phyloP scores from a whole-genome alignment of 345 rosid species.

The Combretum micranthum region DNA sequence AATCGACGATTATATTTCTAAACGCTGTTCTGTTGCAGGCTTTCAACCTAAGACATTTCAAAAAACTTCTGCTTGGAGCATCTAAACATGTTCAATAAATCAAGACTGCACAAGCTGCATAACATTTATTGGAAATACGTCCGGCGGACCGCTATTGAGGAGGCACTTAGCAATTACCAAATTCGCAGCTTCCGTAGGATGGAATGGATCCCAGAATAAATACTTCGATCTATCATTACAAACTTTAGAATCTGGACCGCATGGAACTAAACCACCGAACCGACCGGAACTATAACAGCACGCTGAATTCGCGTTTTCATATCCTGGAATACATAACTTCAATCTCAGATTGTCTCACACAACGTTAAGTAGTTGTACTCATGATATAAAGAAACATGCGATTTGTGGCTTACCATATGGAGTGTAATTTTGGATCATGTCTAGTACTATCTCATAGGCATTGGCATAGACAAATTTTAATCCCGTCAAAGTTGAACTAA shows the following conservation, averaged over 20 bases:
- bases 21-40: no score
- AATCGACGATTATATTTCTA: no score
- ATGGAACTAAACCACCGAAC: slow-evolving; percentile 57
- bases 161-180: slow-evolving; percentile 33
- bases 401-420: slow-evolving; percentile 32
- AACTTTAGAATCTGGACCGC: slow-evolving; percentile 37
- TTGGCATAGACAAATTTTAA: slow-evolving; percentile 50
- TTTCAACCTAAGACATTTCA: no score
- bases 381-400: not conserved
- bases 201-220: slow-evolving; percentile 56
- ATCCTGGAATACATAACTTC: slow-evolving; percentile 29
- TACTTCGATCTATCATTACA: slow-evolving; percentile 39
- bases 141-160: slow-evolving; percentile 27
- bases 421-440: slow-evolving; percentile 41
- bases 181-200: slow-evolving; percentile 57
- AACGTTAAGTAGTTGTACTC: not conserved
- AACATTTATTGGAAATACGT: slow-evolving; percentile 33
- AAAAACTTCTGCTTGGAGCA: no score
- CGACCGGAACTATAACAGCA: slow-evolving; percentile 56
- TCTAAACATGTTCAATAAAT: not conserved
- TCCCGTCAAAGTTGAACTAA: slow-evolving; percentile 30
- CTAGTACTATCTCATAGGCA: slow-evolving; percentile 42
- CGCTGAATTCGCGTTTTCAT: slow-evolving; percentile 36
- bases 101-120: slow-evolving; percentile 21
- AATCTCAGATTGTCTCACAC: no score